Conservation (phyloP, 2,329 filamentous ascomycete species). For the Alternaria angustiovoidea region DNA sequence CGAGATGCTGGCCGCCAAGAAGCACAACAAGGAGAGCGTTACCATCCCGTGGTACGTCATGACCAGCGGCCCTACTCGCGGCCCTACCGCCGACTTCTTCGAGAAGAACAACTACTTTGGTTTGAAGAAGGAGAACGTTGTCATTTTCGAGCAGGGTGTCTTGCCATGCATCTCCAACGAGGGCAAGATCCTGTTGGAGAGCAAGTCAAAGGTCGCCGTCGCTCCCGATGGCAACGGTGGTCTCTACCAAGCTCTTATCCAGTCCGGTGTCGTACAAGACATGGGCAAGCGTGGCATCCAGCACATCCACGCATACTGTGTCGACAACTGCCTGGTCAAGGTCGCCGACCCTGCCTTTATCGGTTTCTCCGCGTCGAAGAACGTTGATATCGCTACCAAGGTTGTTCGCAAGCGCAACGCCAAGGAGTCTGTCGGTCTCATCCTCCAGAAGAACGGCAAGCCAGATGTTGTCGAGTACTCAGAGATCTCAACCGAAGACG, state of each 20-base stretch:
- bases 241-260: slow-evolving; percentile 89
- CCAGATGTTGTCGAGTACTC: slow-evolving; percentile 99
- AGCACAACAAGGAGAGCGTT: slow-evolving; percentile 64
- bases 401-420: slow-evolving; percentile 98
- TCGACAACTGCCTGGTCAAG: slow-evolving; percentile 98
- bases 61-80: slow-evolving; percentile 94
- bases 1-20: slow-evolving; percentile 79
- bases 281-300: slow-evolving; percentile 89
- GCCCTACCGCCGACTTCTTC: slow-evolving; percentile 94
- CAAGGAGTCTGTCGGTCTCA: slow-evolving; percentile 93
- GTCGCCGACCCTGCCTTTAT: slow-evolving; percentile 97
- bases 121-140: slow-evolving; percentile 81
- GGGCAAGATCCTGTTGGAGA: slow-evolving; percentile 94
- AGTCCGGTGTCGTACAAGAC: slow-evolving; percentile 80
- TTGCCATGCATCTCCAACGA: slow-evolving; percentile 97
- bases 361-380: slow-evolving; percentile 85
- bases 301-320: slow-evolving; percentile 97
- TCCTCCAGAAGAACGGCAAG: slow-evolving; percentile 92
- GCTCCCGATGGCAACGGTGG: slow-evolving; percentile 97
- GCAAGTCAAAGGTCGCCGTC: slow-evolving; percentile 88
- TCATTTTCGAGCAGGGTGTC: slow-evolving; percentile 96
- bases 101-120: slow-evolving; percentile 90
- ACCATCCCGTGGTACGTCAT: slow-evolving; percentile 98
- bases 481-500: slow-evolving; percentile 89
- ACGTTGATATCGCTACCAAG: slow-evolving; percentile 97